Conservation (phyloP, 495 filamentous ascomycete species). For the Letharia columbiana region DNA sequence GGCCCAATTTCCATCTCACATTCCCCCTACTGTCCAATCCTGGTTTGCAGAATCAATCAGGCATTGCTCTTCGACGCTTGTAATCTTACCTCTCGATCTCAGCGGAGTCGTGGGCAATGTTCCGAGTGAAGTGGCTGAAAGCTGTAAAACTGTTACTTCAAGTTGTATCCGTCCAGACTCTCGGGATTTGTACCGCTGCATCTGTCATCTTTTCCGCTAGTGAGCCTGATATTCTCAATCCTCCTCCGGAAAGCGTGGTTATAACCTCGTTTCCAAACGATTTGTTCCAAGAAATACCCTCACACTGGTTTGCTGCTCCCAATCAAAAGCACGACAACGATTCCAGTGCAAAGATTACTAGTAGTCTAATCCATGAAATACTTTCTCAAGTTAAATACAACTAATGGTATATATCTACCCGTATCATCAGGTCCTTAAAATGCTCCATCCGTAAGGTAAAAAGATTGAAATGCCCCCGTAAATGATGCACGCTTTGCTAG, state of each 20-base stretch:
- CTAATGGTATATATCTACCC: background rate
- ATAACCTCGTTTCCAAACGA: too few relatives aligned
- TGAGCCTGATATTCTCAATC: too few relatives aligned
- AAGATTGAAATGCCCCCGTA: background rate
- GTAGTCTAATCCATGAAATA: background rate
- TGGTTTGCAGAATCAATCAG: background rate
- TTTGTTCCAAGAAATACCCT: too few relatives aligned
- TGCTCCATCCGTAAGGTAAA: background rate
- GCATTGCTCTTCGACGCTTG: background rate
- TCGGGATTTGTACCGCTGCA: too few relatives aligned
- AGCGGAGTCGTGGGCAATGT: too few relatives aligned
- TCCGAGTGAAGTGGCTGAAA: too few relatives aligned
- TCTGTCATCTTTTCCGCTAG: too few relatives aligned
- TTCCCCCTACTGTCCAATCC: background rate
- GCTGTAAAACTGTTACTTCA: too few relatives aligned
- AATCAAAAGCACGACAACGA: background rate
- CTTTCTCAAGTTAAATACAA: conserved; percentile 2
- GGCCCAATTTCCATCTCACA: background rate
- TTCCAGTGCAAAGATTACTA: background rate
- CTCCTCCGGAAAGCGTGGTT: too few relatives aligned
- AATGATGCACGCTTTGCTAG: background rate
- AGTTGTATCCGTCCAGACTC: too few relatives aligned
- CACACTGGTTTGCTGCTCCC: too few relatives aligned
- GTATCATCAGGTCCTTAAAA: background rate
- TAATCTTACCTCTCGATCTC: too few relatives aligned